Percentiles rank a stretch among this genome's conserved stretches.
phyloP scores from a whole-genome alignment of 169 alveolate species.

The Cryptosporidium parvum region DNA sequence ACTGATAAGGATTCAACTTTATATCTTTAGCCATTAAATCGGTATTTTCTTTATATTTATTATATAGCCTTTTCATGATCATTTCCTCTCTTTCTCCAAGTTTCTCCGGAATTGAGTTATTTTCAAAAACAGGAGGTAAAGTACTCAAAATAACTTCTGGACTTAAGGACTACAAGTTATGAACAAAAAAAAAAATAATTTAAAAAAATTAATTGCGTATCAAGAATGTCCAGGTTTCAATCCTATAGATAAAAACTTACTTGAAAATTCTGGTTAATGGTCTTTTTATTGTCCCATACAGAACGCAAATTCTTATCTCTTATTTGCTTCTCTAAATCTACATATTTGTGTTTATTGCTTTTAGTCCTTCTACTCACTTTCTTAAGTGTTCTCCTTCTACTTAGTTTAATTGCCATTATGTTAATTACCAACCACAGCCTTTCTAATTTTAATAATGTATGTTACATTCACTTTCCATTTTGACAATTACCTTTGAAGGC shows the following conservation, averaged over 20 bases:
- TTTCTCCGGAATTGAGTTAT: conserved; percentile 13
- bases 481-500: neutral
- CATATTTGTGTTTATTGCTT: conserved; percentile 49
- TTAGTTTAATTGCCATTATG: conserved; percentile 60
- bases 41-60: conserved; percentile 19
- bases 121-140: conserved; percentile 23
- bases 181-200: neutral
- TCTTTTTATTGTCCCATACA: conserved; percentile 48
- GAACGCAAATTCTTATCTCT: conserved; percentile 59
- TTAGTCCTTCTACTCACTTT: conserved; percentile 64
- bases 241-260: conserved; percentile 8
- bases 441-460: too few species aligned
- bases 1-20: conserved; percentile 55
- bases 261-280: conserved; percentile 51
- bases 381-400: conserved; percentile 57
- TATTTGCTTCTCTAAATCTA: conserved; percentile 68
- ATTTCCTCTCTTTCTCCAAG: conserved; percentile 70
- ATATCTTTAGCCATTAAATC: conserved; percentile 47
- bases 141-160: conserved; percentile 22
- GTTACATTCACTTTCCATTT: neutral
- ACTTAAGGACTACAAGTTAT: neutral
- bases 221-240: neutral
- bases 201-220: neutral
- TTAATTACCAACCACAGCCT: neutral
- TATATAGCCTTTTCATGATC: conserved; percentile 20